Evolutionary conservation across 129 eudicot species (phyloP).

Genomic region (Flaveria brownii): DNA sequence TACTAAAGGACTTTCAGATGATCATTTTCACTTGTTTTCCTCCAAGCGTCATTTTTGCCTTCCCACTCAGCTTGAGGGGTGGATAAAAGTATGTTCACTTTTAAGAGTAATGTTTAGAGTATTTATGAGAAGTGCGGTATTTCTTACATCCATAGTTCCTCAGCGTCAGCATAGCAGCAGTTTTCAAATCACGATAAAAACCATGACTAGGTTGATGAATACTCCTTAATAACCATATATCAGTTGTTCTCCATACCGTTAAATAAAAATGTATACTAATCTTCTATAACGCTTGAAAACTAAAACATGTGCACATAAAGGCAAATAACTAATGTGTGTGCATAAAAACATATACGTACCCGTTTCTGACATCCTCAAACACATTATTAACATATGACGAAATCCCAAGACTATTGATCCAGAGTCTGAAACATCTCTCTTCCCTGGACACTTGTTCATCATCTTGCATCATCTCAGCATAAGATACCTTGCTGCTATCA

Average conservation of each 20-base stretch:
- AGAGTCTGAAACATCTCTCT: slow-evolving; percentile 89
- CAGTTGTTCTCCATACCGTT: not conserved
- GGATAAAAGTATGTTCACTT: no score
- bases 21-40: no score
- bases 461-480: slow-evolving; percentile 97
- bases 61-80: no score
- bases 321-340: not conserved
- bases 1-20: no score
- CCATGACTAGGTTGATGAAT: not conserved
- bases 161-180: no score
- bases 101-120: no score
- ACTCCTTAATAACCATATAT: not conserved
- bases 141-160: no score
- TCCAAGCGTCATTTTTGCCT: no score
- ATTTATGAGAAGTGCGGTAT: no score
- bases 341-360: slow-evolving; percentile 38
- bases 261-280: not conserved
- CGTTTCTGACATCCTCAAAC: slow-evolving; percentile 89
- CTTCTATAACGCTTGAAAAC: not conserved
- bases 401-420: slow-evolving; percentile 95
- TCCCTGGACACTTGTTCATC: slow-evolving; percentile 91
- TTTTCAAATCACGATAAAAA: not conserved
- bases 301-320: not conserved
- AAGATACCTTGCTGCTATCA: slow-evolving; percentile 73
- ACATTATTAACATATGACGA: slow-evolving; percentile 70